Evolutionary conservation across 2,329 filamentous ascomycete genomes (phyloP).

Genomic region (Alternaria viburni): DNA sequence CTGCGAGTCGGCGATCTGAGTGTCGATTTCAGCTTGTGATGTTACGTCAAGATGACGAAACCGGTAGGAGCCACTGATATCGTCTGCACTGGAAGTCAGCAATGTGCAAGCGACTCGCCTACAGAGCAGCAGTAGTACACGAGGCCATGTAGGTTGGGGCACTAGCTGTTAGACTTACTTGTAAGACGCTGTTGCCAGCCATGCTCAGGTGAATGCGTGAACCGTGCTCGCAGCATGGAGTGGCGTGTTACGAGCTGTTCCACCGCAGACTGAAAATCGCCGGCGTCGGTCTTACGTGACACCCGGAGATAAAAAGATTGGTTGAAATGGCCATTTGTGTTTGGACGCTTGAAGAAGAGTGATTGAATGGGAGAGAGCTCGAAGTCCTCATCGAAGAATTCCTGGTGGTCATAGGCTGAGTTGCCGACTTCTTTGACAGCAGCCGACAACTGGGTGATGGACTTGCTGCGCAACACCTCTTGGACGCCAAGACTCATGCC

Average conservation of each 20-base stretch:
- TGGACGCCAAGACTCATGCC: conserved; percentile 56
- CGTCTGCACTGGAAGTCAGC: conserved; percentile 18
- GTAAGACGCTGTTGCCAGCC: conserved; percentile 45
- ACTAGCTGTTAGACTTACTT: conserved; percentile 12
- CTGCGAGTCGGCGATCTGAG: conserved; percentile 40
- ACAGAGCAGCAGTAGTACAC: neutral
- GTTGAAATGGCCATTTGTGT: conserved; percentile 44
- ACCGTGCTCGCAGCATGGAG: conserved; percentile 44
- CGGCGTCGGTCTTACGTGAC: conserved; percentile 27
- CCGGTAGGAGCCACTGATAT: conserved; percentile 35
- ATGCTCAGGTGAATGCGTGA: conserved; percentile 25
- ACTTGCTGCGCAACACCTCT: conserved; percentile 56
- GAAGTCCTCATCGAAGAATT: conserved; percentile 39
- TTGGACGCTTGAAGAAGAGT: conserved; percentile 40
- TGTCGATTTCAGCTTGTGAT: conserved; percentile 33
- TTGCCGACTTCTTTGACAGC: conserved; percentile 28
- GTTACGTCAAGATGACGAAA: conserved; percentile 31
- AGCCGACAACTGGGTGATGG: conserved; percentile 46
- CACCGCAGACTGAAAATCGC: conserved; percentile 33
- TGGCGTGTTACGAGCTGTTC: conserved; percentile 36
- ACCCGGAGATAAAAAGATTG: conserved; percentile 44
- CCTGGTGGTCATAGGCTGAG: conserved; percentile 22
- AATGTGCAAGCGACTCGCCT: neutral
- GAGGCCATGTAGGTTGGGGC: neutral
- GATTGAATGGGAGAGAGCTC: conserved; percentile 43